Percentiles rank a stretch among this genome's conserved stretches.
Conservation (phyloP, 2,329 filamentous ascomycete genomes). For the Alternaria brassicae region DNA sequence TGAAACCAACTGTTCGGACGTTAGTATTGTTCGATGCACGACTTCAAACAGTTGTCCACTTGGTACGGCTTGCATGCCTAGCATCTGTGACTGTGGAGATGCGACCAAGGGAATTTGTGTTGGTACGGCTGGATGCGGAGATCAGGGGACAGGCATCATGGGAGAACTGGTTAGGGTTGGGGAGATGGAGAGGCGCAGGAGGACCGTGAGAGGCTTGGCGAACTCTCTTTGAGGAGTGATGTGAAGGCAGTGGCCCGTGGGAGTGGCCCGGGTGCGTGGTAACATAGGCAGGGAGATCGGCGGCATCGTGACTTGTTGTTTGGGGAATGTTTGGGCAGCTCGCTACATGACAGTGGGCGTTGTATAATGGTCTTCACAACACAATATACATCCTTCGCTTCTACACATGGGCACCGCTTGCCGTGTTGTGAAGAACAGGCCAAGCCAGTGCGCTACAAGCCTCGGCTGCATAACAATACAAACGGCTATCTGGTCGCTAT, state of each 20-base stretch:
- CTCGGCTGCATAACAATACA: neutral
- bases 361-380: slow-evolving; percentile 5
- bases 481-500: neutral
- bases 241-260: neutral
- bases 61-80: slow-evolving; percentile 27
- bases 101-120: slow-evolving; percentile 28
- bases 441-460: neutral
- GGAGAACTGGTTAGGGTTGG: slow-evolving; percentile 23
- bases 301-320: neutral
- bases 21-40: neutral
- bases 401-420: neutral
- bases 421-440: neutral
- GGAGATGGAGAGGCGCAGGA: slow-evolving; percentile 22
- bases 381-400: slow-evolving; percentile 16
- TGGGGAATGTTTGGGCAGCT: neutral
- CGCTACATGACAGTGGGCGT: neutral
- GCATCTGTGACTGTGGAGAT: slow-evolving; percentile 24
- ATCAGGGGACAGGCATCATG: slow-evolving; percentile 16
- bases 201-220: slow-evolving; percentile 3
- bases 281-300: neutral
- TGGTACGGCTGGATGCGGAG: slow-evolving; percentile 27
- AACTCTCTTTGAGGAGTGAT: neutral
- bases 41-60: slow-evolving; percentile 17
- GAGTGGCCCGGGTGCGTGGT: neutral
- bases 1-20: slow-evolving; percentile 21